phyloP scores from a whole-genome alignment of 106 monocot genomes.

The Cymbidium sinense region DNA sequence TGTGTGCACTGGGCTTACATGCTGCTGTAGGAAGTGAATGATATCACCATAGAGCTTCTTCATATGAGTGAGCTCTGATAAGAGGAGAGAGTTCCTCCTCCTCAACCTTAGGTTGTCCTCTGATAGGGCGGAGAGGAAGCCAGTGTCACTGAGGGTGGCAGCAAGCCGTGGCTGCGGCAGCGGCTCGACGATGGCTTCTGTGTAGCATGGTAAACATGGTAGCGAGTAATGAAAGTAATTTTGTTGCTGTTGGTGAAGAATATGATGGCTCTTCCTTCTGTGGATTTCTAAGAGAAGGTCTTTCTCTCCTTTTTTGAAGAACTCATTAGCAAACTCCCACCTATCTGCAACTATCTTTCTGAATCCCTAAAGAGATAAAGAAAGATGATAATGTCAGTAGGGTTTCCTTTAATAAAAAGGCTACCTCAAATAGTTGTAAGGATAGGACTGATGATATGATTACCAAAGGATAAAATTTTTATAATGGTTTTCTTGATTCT shows the following conservation, averaged over 20 bases:
- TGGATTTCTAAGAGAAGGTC: conserved; percentile 72
- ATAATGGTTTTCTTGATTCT: too few species aligned
- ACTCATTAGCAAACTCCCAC: conserved; percentile 96
- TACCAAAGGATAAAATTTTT: too few species aligned
- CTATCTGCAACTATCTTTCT: conserved; percentile 86
- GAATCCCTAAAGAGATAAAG: conserved; percentile 56
- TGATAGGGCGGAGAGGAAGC: conserved; percentile 33
- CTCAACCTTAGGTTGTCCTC: conserved; percentile 62
- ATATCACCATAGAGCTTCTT: conserved; percentile 68
- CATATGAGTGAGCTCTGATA: conserved; percentile 61
- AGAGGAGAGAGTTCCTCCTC: conserved; percentile 42
- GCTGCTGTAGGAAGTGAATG: conserved; percentile 53
- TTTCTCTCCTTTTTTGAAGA: conserved; percentile 76
- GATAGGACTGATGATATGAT: too few species aligned
- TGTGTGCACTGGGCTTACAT: conserved; percentile 18
- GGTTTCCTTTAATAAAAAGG: too few species aligned
- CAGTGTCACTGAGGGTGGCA: background rate
- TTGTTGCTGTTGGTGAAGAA: conserved; percentile 6
- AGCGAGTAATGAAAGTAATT: background rate
- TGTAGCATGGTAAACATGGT: background rate
- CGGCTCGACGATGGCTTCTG: background rate
- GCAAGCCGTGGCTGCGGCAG: conserved; percentile 5
- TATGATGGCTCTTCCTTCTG: conserved; percentile 44
- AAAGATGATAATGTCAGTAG: background rate
- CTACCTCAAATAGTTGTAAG: too few species aligned